Conservation (phyloP, 345 rosid genomes). For the Microthlaspi erraticum region DNA sequence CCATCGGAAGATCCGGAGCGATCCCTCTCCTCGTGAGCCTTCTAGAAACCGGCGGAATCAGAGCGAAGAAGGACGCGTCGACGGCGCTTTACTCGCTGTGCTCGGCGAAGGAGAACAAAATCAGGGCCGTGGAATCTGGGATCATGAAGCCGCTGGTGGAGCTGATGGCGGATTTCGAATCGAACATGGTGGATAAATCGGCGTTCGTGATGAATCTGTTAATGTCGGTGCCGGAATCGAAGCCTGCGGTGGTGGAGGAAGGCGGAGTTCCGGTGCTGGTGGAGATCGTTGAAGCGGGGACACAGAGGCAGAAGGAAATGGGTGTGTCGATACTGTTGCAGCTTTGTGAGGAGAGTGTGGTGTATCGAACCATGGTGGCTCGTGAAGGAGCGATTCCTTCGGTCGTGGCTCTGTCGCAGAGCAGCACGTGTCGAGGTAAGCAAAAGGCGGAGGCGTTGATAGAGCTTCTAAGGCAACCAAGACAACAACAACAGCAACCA, state of each 20-base stretch:
- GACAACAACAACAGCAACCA: constrained; percentile 33
- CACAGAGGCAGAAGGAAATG: constrained; percentile 86
- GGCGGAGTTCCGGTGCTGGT: constrained; percentile 92
- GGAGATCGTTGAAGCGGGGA: constrained; percentile 83
- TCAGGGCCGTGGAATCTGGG: constrained; percentile 75
- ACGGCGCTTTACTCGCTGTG: constrained; percentile 86
- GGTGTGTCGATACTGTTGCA: constrained; percentile 63
- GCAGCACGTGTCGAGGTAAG: constrained; percentile 85
- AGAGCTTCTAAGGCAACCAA: constrained; percentile 87
- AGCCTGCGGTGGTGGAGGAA: constrained; percentile 71
- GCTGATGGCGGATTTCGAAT: constrained; percentile 86
- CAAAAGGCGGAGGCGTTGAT: constrained; percentile 82
- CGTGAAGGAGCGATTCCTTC: constrained; percentile 97
- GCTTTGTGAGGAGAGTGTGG: constrained; percentile 72
- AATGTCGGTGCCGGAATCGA: constrained; percentile 65
- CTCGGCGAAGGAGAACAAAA: constrained; percentile 78
- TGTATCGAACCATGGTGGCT: constrained; percentile 69
- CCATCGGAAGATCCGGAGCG: constrained; percentile 95
- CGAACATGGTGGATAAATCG: constrained; percentile 95
- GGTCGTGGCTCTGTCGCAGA: constrained; percentile 73
- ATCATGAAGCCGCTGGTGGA: constrained; percentile 88
- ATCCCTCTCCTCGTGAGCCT: constrained; percentile 70
- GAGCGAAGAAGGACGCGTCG: constrained; percentile 90
- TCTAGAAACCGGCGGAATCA: constrained; percentile 66
- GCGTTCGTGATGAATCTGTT: constrained; percentile 66